Evolutionary conservation across 306 rosid species (phyloP).

Genomic region (Lathyrus sativus): DNA sequence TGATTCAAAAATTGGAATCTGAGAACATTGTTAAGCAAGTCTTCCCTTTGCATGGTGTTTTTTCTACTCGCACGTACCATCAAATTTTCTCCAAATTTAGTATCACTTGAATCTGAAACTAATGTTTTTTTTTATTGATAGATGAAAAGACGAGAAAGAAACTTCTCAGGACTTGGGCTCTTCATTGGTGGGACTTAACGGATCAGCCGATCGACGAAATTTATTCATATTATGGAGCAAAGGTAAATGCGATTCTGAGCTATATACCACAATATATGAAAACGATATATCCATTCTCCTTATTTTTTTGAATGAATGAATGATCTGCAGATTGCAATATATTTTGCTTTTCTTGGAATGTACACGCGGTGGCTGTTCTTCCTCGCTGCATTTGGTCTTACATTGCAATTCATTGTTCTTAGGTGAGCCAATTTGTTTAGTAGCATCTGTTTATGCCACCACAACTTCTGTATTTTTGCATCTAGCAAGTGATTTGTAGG

Average conservation of each 20-base stretch:
- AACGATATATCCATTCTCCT: conserved; percentile 28
- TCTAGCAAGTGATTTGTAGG: conserved; percentile 28
- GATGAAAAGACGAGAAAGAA: conserved; percentile 84
- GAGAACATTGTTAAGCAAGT: conserved; percentile 75
- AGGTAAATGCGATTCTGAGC: conserved; percentile 54
- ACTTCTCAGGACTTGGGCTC: conserved; percentile 84
- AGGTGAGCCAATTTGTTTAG: conserved; percentile 57
- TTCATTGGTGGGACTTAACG: conserved; percentile 83
- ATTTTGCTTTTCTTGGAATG: conserved; percentile 98
- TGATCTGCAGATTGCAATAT: conserved; percentile 76
- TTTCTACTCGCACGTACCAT: conserved; percentile 39
- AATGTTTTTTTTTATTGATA: conserved; percentile 48
- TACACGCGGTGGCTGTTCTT: conserved; percentile 87
- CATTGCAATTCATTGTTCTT: conserved; percentile 70
- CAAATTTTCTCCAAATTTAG: conserved; percentile 31
- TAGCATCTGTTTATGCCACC: conserved; percentile 22
- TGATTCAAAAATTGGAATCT: conserved; percentile 72
- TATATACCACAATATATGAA: conserved; percentile 10
- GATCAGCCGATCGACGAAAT: conserved; percentile 86
- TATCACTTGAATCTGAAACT: conserved; percentile 28
- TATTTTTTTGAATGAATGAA: conserved; percentile 35
- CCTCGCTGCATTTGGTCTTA: conserved; percentile 78
- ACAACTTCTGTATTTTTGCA: conserved; percentile 27
- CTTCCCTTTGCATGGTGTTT: conserved; percentile 90
- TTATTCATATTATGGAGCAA: conserved; percentile 82